Percentiles rank a stretch among this genome's conserved stretches.
These are phyloP conservation scores for Alternaria tenuissima DNA, from an alignment of 2,329 filamentous ascomycete genomes.

Conservation along the genomic window DNA sequence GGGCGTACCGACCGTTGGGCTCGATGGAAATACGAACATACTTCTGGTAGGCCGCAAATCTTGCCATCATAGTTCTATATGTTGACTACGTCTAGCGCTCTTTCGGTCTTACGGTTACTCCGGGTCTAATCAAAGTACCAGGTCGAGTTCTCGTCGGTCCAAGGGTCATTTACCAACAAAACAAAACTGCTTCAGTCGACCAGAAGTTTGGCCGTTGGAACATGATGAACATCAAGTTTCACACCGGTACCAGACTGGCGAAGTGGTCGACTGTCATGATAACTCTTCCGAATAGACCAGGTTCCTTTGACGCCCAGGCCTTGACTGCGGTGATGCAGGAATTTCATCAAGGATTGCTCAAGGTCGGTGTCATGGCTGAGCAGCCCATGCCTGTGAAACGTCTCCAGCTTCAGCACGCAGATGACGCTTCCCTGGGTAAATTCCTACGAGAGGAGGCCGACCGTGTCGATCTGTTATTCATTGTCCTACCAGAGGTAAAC, in stretches of 20 bases:
- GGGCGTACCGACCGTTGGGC: neutral
- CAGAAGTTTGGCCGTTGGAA: constrained; percentile 66
- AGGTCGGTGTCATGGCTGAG: constrained; percentile 21
- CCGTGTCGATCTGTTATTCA: constrained; percentile 22
- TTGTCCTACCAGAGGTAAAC: constrained; percentile 29
- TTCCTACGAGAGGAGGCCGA: constrained; percentile 9
- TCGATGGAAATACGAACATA: constrained; percentile 23
- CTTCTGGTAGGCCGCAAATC: constrained; percentile 21
- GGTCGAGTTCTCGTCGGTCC: constrained; percentile 72
- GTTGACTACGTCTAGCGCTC: constrained; percentile 26
- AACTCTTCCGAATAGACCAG: constrained; percentile 8
- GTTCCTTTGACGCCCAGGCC: constrained; percentile 11
- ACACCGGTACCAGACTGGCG: constrained; percentile 9
- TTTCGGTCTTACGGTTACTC: constrained; percentile 69
- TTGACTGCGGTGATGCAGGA: constrained; percentile 15
- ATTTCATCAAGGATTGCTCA: constrained; percentile 18
- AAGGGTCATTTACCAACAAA: constrained; percentile 63
- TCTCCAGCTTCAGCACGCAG: constrained; percentile 10
- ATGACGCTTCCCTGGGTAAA: constrained; percentile 10
- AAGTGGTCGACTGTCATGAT: constrained; percentile 28
- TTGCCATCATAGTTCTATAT: neutral
- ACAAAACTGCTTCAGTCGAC: constrained; percentile 29
- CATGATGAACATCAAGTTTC: constrained; percentile 33
- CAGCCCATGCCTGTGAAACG: constrained; percentile 10
- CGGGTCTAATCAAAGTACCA: constrained; percentile 71